Evolutionary conservation across 148 eudicot genomes (phyloP).

Genomic region (Rhododendron ovatum): DNA sequence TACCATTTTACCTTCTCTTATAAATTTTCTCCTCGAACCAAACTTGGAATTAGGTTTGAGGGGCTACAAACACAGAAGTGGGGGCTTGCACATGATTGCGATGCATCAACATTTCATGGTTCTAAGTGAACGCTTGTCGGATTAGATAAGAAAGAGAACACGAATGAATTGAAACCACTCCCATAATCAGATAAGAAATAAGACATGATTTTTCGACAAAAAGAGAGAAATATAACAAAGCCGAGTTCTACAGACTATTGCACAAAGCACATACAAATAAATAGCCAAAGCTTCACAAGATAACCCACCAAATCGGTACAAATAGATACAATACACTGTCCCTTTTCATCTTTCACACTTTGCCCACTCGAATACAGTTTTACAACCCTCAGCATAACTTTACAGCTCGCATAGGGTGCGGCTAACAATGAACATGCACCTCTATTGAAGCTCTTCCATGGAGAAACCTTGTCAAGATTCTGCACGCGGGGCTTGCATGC

Average conservation of each 20-base stretch:
- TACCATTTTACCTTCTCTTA: not conserved
- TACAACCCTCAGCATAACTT: constrained; percentile 37
- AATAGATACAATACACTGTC: constrained; percentile 38
- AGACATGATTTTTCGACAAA: not conserved
- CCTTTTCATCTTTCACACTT: constrained; percentile 23
- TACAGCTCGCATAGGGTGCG: constrained; percentile 33
- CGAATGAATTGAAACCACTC: not conserved
- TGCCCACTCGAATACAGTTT: constrained; percentile 50
- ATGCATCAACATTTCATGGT: not conserved
- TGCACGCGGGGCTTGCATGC: constrained; percentile 57
- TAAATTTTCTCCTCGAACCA: not conserved
- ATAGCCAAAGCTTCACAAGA: constrained; percentile 5
- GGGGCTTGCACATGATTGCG: not conserved
- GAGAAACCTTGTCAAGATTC: constrained; percentile 45
- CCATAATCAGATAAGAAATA: not conserved
- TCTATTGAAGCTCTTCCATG: constrained; percentile 17
- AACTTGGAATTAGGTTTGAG: not conserved
- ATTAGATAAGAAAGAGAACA: not conserved
- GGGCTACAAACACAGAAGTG: not conserved
- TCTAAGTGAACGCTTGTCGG: not conserved
- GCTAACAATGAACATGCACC: constrained; percentile 19
- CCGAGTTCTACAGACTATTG: not conserved
- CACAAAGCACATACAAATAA: not conserved
- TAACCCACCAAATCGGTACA: constrained; percentile 33
- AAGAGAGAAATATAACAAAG: not conserved